Evolutionary conservation across 768 basidiomycete species (phyloP).

Genomic region (Boletus reticulatus): DNA sequence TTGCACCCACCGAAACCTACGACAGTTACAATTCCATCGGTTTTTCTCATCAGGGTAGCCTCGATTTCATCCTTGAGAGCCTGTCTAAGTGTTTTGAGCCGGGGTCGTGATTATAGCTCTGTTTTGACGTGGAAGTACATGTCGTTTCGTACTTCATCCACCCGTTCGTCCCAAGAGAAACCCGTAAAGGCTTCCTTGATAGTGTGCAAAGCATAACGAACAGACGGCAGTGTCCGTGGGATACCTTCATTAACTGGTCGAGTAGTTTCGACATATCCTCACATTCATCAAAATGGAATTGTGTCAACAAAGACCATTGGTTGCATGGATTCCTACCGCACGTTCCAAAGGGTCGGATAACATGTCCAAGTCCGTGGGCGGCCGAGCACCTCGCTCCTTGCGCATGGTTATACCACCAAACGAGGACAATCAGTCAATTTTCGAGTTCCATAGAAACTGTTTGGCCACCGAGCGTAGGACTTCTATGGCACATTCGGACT

Average conservation of each 20-base stretch:
- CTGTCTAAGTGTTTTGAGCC: background rate
- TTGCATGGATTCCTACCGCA: background rate
- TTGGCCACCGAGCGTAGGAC: constrained; percentile 1
- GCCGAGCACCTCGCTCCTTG: background rate
- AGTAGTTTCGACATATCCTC: background rate
- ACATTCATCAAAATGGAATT: constrained; percentile 15
- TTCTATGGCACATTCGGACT: background rate
- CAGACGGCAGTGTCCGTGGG: background rate
- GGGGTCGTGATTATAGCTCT: no score
- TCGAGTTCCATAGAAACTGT: constrained; percentile 1
- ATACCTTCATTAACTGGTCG: background rate
- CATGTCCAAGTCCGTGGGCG: background rate
- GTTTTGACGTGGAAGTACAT: no score
- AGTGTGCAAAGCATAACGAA: background rate
- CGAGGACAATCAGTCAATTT: background rate
- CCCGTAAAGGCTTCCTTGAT: background rate
- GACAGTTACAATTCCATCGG: background rate
- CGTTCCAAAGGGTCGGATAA: background rate
- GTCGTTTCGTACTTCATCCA: background rate
- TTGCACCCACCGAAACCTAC: background rate
- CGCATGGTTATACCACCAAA: constrained; percentile 4
- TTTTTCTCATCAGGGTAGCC: background rate
- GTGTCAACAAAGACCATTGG: constrained; percentile 10
- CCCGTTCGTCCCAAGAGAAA: background rate
- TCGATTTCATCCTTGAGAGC: background rate